Percentiles rank a stretch among this genome's conserved stretches.
Conservation (phyloP, 768 basidiomycete species). For the Nidularia pulvinata region DNA sequence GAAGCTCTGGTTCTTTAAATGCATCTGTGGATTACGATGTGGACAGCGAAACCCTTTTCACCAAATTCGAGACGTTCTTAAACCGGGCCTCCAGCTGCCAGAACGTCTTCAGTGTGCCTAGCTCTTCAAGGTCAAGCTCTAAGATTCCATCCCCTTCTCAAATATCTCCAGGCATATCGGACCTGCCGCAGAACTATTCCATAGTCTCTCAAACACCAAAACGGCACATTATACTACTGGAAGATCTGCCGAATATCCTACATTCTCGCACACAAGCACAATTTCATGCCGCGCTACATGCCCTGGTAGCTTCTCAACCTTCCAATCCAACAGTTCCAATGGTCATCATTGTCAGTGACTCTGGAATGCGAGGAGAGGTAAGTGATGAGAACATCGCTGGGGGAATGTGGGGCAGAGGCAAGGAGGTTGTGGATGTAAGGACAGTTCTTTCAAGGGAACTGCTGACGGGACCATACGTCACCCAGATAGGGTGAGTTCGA, state of each 20-base stretch:
- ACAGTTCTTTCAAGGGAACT: conserved; percentile 72
- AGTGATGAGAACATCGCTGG: conserved; percentile 41
- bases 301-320: conserved; percentile 42
- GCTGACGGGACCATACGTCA: conserved; percentile 70
- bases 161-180: background rate
- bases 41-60: conserved; percentile 47
- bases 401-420: conserved; percentile 42
- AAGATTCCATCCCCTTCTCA: background rate
- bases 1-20: background rate
- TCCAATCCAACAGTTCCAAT: conserved; percentile 54
- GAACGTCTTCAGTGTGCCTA: conserved; percentile 39
- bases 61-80: conserved; percentile 79
- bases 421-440: conserved; percentile 56
- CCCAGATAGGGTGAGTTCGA: conserved; percentile 68
- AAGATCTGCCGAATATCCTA: conserved; percentile 90
- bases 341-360: conserved; percentile 82
- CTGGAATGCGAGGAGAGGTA: conserved; percentile 76
- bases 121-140: conserved; percentile 3
- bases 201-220: conserved; percentile 12
- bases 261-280: conserved; percentile 65
- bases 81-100: conserved; percentile 64
- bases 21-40: conserved; percentile 8
- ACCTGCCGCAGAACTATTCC: conserved; percentile 7
- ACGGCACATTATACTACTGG: conserved; percentile 74
- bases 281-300: conserved; percentile 71